Evolutionary conservation across 306 rosid species (phyloP).

Genomic region (Vigna reflexopilosa): DNA sequence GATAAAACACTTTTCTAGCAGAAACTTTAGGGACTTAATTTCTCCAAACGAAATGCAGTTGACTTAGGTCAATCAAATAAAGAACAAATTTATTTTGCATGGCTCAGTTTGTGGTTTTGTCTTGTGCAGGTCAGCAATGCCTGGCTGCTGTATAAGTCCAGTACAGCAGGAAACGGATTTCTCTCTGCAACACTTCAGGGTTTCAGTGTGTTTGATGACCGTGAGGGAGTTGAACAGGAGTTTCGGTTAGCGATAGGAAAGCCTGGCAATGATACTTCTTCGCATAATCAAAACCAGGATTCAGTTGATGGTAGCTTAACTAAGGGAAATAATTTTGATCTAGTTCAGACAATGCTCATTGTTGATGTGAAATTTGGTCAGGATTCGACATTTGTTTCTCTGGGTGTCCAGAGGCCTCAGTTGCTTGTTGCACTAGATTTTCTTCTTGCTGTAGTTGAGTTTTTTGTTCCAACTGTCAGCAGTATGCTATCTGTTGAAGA

Average conservation of each 20-base stretch:
- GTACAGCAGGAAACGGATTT: slow-evolving; percentile 74
- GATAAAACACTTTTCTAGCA: not conserved
- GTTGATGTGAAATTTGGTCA: slow-evolving; percentile 75
- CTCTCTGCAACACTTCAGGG: slow-evolving; percentile 91
- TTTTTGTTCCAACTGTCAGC: slow-evolving; percentile 85
- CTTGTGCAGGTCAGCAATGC: slow-evolving; percentile 75
- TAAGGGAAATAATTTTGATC: slow-evolving; percentile 48
- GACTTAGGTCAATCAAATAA: not conserved
- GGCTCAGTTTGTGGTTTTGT: slow-evolving; percentile 36
- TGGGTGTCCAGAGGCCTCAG: slow-evolving; percentile 91
- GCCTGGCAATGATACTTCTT: slow-evolving; percentile 55
- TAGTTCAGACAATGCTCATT: slow-evolving; percentile 88
- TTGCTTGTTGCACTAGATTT: slow-evolving; percentile 95
- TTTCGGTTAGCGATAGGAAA: slow-evolving; percentile 92
- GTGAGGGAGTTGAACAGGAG: slow-evolving; percentile 85
- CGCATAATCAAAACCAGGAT: slow-evolving; percentile 51
- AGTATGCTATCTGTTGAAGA: slow-evolving; percentile 70
- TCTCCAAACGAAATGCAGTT: not conserved
- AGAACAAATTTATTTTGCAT: slow-evolving; percentile 2
- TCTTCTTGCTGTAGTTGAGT: slow-evolving; percentile 91
- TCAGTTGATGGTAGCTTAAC: slow-evolving; percentile 46
- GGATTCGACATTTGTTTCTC: slow-evolving; percentile 65
- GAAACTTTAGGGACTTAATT: slow-evolving; percentile 23
- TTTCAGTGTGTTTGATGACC: slow-evolving; percentile 88
- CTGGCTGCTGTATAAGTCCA: slow-evolving; percentile 91